phyloP scores from a whole-genome alignment of 2,329 filamentous ascomycete genomes.

The Trichophyton mentagrophytes region DNA sequence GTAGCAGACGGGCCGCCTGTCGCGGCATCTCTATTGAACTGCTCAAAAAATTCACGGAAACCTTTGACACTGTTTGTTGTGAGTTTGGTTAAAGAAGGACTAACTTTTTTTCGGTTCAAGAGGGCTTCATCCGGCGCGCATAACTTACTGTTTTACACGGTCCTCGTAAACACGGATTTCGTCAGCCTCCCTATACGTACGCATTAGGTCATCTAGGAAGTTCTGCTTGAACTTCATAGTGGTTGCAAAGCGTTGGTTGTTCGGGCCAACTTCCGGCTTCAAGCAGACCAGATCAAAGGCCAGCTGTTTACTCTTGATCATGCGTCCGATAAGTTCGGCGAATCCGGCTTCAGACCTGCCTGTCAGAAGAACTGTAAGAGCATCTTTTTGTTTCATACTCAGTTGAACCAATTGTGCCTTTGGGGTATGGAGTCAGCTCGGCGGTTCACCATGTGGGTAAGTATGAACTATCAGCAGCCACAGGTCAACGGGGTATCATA shows the following conservation, averaged over 20 bases:
- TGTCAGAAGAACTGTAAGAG: slow-evolving; percentile 73
- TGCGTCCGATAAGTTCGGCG: slow-evolving; percentile 65
- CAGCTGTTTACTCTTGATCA: slow-evolving; percentile 62
- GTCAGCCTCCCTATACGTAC: slow-evolving; percentile 71
- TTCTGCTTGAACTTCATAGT: slow-evolving; percentile 91
- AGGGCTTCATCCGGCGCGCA: not conserved
- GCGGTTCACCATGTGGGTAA: not conserved
- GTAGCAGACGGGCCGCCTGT: slow-evolving; percentile 31
- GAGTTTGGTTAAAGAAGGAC: slow-evolving; percentile 11
- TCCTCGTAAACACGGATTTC: slow-evolving; percentile 64
- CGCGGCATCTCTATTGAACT: slow-evolving; percentile 55
- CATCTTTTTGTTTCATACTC: slow-evolving; percentile 72
- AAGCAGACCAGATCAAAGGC: slow-evolving; percentile 80
- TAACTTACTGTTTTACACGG: slow-evolving; percentile 43
- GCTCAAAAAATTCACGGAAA: slow-evolving; percentile 72
- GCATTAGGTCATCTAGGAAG: slow-evolving; percentile 66
- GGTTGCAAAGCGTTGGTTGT: slow-evolving; percentile 60
- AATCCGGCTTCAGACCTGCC: slow-evolving; percentile 71
- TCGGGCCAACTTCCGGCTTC: slow-evolving; percentile 73
- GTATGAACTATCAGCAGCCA: not conserved
- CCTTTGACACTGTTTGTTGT: slow-evolving; percentile 47
- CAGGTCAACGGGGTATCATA: slow-evolving; percentile 28
- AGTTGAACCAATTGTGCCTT: slow-evolving; percentile 59
- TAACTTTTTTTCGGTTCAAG: not conserved
- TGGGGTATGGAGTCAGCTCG: not conserved